phyloP scores from a whole-genome alignment of 202 grass and related monocot genomes.

The Eragrostis tef region DNA sequence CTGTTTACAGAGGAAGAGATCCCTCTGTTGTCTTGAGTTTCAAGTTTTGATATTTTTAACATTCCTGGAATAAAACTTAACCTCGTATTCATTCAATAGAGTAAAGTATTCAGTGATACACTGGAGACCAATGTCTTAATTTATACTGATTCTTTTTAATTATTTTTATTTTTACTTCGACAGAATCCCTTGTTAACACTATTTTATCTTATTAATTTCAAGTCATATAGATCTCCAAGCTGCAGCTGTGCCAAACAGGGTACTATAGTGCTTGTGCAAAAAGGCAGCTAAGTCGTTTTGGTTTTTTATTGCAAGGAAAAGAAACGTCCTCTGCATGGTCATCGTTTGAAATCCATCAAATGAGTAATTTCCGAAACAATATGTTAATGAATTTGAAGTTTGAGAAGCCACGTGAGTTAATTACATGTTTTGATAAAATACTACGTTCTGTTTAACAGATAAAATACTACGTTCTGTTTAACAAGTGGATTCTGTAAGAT shows the following conservation, averaged over 20 bases:
- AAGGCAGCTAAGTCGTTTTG: not conserved
- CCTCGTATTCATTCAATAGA: not conserved
- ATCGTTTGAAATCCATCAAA: not conserved
- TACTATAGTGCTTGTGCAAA: too few species aligned
- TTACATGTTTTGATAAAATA: not conserved
- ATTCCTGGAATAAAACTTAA: not conserved
- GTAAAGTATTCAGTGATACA: not conserved
- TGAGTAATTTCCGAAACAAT: not conserved
- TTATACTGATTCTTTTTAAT: not conserved
- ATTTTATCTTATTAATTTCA: too few species aligned
- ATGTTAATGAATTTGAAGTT: not conserved
- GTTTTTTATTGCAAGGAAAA: not conserved
- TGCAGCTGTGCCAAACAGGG: too few species aligned
- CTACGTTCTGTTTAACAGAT: slow-evolving; percentile 5
- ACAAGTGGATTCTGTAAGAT: slow-evolving; percentile 23
- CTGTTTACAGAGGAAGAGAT: not conserved
- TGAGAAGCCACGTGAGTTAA: not conserved
- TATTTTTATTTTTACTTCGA: not conserved
- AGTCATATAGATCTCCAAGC: too few species aligned
- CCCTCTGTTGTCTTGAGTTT: not conserved
- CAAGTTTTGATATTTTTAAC: not conserved
- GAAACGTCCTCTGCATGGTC: not conserved
- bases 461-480: slow-evolving; percentile 7
- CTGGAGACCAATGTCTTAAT: not conserved
- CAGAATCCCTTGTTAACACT: not conserved